These are phyloP conservation scores for Candida insectorum DNA, from an alignment of 805 yeast genomes.

Conservation along the genomic window DNA sequence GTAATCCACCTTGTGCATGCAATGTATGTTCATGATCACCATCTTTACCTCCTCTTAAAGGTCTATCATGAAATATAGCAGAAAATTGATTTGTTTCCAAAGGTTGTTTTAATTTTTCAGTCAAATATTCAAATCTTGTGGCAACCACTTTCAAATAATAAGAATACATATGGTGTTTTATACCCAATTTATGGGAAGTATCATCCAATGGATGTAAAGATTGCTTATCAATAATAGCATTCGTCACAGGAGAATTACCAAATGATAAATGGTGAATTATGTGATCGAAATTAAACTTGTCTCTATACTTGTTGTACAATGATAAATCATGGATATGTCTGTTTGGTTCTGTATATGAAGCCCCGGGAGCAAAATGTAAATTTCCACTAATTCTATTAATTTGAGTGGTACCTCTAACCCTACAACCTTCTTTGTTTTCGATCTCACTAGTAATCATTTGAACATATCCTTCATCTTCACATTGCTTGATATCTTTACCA, in stretches of 20 bases:
- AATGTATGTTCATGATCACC: slow-evolving; percentile 85
- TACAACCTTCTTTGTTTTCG: slow-evolving; percentile 71
- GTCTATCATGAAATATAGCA: slow-evolving; percentile 84
- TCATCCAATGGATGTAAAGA: slow-evolving; percentile 72
- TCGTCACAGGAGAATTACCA: slow-evolving; percentile 55
- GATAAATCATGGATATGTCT: slow-evolving; percentile 85
- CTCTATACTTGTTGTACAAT: slow-evolving; percentile 47
- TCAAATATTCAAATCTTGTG: slow-evolving; percentile 73
- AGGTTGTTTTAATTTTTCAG: slow-evolving; percentile 32
- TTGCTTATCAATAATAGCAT: slow-evolving; percentile 15
- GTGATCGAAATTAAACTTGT: slow-evolving; percentile 74
- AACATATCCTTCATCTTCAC: slow-evolving; percentile 87
- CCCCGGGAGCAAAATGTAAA: slow-evolving; percentile 95
- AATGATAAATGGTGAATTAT: slow-evolving; percentile 76
- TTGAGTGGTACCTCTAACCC: slow-evolving; percentile 73
- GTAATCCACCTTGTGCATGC: slow-evolving; percentile 82
- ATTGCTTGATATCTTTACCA: slow-evolving; percentile 83
- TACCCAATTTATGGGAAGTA: slow-evolving; percentile 27
- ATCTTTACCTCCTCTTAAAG: slow-evolving; percentile 82
- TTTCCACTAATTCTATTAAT: slow-evolving; percentile 87
- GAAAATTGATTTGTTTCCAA: slow-evolving; percentile 88
- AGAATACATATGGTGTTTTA: slow-evolving; percentile 62
- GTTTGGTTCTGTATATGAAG: slow-evolving; percentile 54
- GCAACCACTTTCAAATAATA: slow-evolving; percentile 90
- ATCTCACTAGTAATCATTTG: slow-evolving; percentile 53